Conservation (phyloP, 1,139 yeast species). For the Hemisphaericaspora lyxosophila region DNA sequence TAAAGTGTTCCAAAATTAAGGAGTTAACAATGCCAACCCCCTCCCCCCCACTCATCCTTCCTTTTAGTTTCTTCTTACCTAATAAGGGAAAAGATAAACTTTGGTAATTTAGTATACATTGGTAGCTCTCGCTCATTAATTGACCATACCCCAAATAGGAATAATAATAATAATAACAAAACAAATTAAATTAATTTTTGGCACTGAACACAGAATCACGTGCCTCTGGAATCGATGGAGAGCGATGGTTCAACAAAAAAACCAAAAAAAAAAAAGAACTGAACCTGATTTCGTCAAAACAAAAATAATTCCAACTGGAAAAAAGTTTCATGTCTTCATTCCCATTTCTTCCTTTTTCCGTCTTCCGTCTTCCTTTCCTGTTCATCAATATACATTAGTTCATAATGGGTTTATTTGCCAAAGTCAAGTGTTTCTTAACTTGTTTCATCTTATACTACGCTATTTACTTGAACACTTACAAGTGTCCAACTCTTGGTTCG, state of each 20-base stretch:
- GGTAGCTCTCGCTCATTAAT: constrained; percentile 1
- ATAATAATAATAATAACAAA: neutral
- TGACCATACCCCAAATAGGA: constrained; percentile 3
- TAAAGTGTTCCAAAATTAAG: too few species aligned
- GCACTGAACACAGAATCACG: neutral
- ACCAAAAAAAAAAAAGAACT: too few species aligned
- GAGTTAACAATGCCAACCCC: too few species aligned
- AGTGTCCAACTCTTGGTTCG: constrained; percentile 39
- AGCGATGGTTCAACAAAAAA: neutral
- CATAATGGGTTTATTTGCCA: constrained; percentile 14
- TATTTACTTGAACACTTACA: constrained; percentile 40
- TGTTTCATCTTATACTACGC: constrained; percentile 34
- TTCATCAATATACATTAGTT: neutral
- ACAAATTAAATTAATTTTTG: neutral
- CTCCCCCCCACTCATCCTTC: too few species aligned
- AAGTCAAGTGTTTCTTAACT: constrained; percentile 28
- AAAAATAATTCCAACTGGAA: neutral
- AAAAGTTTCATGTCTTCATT: neutral
- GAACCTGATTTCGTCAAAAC: neutral
- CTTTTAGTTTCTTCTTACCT: neutral
- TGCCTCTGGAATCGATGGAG: neutral
- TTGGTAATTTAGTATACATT: neutral
- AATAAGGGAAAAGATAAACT: constrained; percentile 4
- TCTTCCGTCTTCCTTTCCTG: neutral
- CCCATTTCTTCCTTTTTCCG: neutral